Percentiles rank a stretch among this genome's conserved stretches.
phyloP scores from a whole-genome alignment of 2,329 filamentous ascomycete genomes.

The Eutypa lata region DNA sequence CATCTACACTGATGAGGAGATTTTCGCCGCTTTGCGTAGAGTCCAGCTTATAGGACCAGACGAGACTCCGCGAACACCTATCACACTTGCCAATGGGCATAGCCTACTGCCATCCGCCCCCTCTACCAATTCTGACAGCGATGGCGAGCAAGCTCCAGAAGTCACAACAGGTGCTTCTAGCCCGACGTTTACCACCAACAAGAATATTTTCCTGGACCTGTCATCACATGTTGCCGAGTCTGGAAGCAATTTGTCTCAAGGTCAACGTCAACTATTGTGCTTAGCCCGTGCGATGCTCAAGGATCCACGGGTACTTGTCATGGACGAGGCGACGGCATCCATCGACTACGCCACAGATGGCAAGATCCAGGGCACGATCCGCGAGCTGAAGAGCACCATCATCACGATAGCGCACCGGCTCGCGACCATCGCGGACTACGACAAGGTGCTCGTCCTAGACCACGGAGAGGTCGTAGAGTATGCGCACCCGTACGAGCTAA shows the following conservation, averaged over 20 bases:
- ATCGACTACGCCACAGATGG: conserved; percentile 95
- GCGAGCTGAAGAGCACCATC: conserved; percentile 89
- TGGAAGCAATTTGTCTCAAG: conserved; percentile 91
- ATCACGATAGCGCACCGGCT: conserved; percentile 95
- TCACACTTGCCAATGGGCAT: conserved; percentile 16
- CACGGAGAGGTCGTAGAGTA: conserved; percentile 85
- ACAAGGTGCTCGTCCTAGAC: conserved; percentile 93
- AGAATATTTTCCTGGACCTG: conserved; percentile 90
- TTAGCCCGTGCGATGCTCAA: conserved; percentile 91
- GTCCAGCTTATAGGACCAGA: conserved; percentile 79
- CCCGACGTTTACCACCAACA: conserved; percentile 64
- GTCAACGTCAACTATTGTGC: conserved; percentile 91
- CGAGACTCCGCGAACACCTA: conserved; percentile 30
- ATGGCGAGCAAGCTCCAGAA: conserved; percentile 6
- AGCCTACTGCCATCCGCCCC: conserved; percentile 7
- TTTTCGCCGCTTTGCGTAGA: conserved; percentile 80
- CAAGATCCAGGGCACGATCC: conserved; percentile 95
- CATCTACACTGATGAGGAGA: conserved; percentile 83
- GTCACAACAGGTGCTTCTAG: conserved; percentile 21
- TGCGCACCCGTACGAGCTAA: conserved; percentile 81
- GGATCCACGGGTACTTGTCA: conserved; percentile 87
- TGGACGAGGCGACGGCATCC: conserved; percentile 97
- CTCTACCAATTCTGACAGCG: neutral
- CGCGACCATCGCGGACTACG: conserved; percentile 96
- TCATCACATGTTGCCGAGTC: conserved; percentile 82